Evolutionary conservation across 768 basidiomycete genomes (phyloP).

Genomic region (Lactifluus pinguis): DNA sequence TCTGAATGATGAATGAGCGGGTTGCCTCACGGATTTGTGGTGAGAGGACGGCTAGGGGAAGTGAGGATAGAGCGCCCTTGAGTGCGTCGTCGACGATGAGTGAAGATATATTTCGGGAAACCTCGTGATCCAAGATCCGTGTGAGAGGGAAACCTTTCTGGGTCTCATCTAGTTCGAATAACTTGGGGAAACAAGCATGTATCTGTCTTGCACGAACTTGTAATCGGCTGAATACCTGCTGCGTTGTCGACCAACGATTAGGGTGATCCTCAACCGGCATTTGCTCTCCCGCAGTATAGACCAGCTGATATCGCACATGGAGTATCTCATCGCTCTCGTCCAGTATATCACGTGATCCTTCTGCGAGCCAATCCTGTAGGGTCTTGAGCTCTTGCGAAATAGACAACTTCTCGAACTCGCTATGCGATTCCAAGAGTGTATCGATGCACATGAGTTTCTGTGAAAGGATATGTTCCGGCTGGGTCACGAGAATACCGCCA

Average conservation of each 20-base stretch:
- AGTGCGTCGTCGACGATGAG: not conserved
- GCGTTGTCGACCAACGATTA: slow-evolving; percentile 42
- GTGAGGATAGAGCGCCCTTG: not conserved
- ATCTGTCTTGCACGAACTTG: slow-evolving; percentile 20
- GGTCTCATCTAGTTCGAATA: not conserved
- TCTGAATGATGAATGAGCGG: not conserved
- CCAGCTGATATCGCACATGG: too few species aligned
- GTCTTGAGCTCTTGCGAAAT: not conserved
- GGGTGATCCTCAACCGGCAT: slow-evolving; percentile 28
- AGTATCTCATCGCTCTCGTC: slow-evolving; percentile 9
- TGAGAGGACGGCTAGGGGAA: not conserved
- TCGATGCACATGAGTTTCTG: slow-evolving; percentile 41
- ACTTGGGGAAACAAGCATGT: not conserved
- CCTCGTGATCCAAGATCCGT: not conserved
- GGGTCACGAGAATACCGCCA: slow-evolving; percentile 37
- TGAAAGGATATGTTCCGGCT: slow-evolving; percentile 29
- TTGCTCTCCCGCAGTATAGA: too few species aligned
- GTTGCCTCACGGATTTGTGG: not conserved
- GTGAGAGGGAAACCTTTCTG: not conserved
- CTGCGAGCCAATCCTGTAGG: not conserved
- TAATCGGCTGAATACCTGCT: slow-evolving; percentile 23
- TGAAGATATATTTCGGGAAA: not conserved
- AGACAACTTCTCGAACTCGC: not conserved
- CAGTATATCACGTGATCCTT: slow-evolving; percentile 8
- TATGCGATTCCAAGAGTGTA: slow-evolving; percentile 5